Evolutionary conservation across 768 basidiomycete species (phyloP), one percentile per base, ranked within the genome.

Genomic region (Hericium rajendrae): DNA sequence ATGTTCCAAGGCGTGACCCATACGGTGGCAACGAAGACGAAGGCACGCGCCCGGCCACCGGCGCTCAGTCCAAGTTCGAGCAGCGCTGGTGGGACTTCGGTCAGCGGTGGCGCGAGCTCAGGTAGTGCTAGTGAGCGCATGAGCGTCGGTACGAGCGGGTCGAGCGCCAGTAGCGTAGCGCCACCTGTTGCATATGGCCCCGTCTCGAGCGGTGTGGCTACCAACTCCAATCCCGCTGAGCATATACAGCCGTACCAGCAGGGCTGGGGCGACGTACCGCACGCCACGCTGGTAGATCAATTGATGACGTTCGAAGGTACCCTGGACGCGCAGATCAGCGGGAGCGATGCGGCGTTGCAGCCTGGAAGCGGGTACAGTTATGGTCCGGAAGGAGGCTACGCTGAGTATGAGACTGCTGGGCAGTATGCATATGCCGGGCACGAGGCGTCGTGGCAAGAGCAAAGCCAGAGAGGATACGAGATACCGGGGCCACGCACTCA

Each of bases 1-100:
- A 86, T 89, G 24, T 89, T 89, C 67, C 81, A 85, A 51, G 88
- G 88, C n/a, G 79, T 82, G 64, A 87, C 82, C 10, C 80, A 85
- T 59, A 85, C 80, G 0, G 72, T 88, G 22, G 71, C 73, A 9
- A 83, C 80, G 0, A 81, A 79, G 57, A 64, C 66, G 9, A 51
- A 53, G 3, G 16, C 51, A 37, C 49, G 52, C 38, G 32, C 56
- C 59, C 51, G 48, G 51, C 32, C 32, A 10, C 65, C 43, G 5
- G n/a, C n/a, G 11, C 43, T 46, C 15, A n/a, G 20, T n/a, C n/a
- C 43, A 18, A 46, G 43, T 6, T 18, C 43, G 20, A 46, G 43
- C 20, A 20, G 43, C 10, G 6, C 13, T 6, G 20, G 16, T n/a
- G 20, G 16, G n/a, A 46, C 13, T 20, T 32, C 32, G 8, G 6